A percentile compares a stretch with the other conserved stretches of the same genome.
phyloP scores from a whole-genome alignment of 1,284 basidiomycete genomes.

The Apiotrichum mycotoxinovorans region DNA sequence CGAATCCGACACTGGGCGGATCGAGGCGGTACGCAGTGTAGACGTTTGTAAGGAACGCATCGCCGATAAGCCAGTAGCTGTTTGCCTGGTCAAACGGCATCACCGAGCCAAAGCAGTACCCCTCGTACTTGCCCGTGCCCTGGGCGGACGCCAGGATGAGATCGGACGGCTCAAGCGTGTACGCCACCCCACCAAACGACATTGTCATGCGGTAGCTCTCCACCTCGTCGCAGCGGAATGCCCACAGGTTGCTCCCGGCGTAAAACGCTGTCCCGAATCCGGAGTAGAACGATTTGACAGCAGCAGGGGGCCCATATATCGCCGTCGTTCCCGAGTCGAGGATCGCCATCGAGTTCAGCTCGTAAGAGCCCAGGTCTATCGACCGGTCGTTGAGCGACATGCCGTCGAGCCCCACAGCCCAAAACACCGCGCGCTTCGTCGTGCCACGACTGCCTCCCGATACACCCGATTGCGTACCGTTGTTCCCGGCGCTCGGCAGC shows the following conservation, averaged over 20 bases:
- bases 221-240: conserved; percentile 12
- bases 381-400: background rate
- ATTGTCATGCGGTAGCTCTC: background rate
- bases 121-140: background rate
- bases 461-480: too few relatives aligned
- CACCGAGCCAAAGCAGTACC: conserved; percentile 4
- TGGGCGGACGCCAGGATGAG: background rate
- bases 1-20: conserved; percentile 52
- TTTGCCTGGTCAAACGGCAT: background rate
- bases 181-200: conserved; percentile 3
- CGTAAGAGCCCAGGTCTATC: background rate
- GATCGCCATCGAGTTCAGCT: background rate
- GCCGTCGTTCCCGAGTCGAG: conserved; percentile 8
- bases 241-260: background rate
- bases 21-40: conserved; percentile 52
- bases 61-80: conserved; percentile 75
- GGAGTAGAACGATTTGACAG: conserved; percentile 1
- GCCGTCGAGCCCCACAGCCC: background rate
- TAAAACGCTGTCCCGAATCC: background rate
- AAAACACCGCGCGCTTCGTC: background rate
- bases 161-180: background rate
- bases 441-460: background rate
- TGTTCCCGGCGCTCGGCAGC: background rate
- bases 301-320: background rate
- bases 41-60: conserved; percentile 77